These are phyloP conservation scores for Colletotrichum aenigma DNA, from an alignment of 2,329 filamentous ascomycete genomes.

Conservation along the genomic window DNA sequence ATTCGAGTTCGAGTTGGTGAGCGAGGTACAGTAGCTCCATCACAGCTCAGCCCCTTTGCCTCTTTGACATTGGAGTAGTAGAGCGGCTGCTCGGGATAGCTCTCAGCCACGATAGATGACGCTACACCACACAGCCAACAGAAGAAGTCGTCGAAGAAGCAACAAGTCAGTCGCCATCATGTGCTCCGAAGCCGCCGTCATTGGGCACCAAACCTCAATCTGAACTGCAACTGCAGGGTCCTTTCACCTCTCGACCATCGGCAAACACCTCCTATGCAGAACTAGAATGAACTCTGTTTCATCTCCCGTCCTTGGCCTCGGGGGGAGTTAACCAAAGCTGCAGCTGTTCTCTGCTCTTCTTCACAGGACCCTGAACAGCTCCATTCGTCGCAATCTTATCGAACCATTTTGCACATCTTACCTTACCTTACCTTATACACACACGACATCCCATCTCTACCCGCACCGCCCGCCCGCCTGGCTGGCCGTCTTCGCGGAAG, in stretches of 20 bases:
- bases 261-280: neutral
- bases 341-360: neutral
- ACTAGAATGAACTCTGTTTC: constrained; percentile 8
- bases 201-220: neutral
- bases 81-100: neutral
- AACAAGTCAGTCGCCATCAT: neutral
- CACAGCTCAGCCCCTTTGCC: neutral
- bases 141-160: neutral
- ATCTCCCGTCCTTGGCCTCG: neutral
- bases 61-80: neutral
- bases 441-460: neutral
- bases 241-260: neutral
- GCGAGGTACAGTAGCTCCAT: neutral
- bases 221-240: neutral
- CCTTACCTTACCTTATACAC: neutral
- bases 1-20: neutral
- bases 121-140: neutral
- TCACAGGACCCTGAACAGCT: neutral
- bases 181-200: neutral
- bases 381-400: neutral
- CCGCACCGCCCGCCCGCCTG: neutral
- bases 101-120: neutral
- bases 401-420: neutral
- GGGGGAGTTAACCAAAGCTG: neutral
- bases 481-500: neutral